A percentile compares a stretch with the other conserved stretches of the same genome.
Conservation (phyloP, 345 rosid species). For the Gossypium thurberi region DNA sequence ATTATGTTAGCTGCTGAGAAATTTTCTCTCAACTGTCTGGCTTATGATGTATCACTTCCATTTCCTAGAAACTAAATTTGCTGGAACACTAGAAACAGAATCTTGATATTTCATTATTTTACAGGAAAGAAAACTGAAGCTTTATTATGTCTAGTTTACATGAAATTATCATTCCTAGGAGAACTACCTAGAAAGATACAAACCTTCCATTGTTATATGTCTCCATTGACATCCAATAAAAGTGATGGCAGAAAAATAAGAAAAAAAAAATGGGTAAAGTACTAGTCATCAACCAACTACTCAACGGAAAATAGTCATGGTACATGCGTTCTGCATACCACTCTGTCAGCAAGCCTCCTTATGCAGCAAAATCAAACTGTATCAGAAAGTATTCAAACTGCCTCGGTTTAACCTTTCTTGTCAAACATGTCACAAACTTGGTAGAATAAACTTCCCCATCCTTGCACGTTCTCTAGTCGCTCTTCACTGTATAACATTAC, state of each 20-base stretch:
- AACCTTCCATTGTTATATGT: not conserved
- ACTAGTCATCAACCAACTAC: conserved; percentile 4
- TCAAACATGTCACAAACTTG: not conserved
- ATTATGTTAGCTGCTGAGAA: not conserved
- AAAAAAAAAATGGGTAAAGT: not conserved
- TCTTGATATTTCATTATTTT: not conserved
- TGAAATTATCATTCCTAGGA: not conserved
- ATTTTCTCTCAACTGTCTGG: not conserved
- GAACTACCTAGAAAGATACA: not conserved
- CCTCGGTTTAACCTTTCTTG: not conserved
- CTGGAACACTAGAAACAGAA: not conserved
- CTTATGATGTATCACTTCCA: not conserved
- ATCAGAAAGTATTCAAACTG: not conserved
- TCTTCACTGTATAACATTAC: not conserved
- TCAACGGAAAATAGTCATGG: conserved; percentile 9
- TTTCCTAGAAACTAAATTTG: not conserved
- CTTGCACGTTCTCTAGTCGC: not conserved
- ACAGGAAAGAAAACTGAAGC: not conserved
- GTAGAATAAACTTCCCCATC: conserved; percentile 6
- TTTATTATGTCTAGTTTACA: conserved; percentile 3
- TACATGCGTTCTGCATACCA: conserved; percentile 13
- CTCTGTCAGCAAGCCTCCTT: conserved; percentile 2
- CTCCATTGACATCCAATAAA: conserved; percentile 6
- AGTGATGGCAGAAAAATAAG: not conserved
- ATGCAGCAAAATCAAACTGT: conserved; percentile 12